phyloP scores from a whole-genome alignment of 2,329 filamentous ascomycete species.

The Trichoderma koningii region DNA sequence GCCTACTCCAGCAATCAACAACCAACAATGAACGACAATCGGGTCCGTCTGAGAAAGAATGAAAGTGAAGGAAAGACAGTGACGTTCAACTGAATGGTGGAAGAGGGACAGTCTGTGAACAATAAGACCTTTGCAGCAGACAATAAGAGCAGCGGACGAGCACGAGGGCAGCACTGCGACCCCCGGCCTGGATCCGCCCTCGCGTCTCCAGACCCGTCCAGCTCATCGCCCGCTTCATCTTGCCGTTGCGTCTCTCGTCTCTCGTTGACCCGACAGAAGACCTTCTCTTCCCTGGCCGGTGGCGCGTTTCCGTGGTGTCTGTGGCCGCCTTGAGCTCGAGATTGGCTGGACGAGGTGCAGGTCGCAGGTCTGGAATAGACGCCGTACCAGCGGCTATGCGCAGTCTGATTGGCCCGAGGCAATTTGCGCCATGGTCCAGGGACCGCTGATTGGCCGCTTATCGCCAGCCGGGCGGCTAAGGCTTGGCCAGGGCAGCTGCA shows the following conservation, averaged over 20 bases:
- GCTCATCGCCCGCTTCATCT: constrained; percentile 15
- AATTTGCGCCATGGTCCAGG: constrained; percentile 36
- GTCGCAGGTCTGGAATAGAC: constrained; percentile 38
- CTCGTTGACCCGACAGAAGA: constrained; percentile 2
- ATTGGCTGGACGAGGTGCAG: constrained; percentile 24
- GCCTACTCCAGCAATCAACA: constrained; percentile 16
- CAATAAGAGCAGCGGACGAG: constrained; percentile 17
- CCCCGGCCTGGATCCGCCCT: constrained; percentile 15
- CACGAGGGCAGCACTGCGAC: not conserved
- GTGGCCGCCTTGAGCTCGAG: constrained; percentile 18
- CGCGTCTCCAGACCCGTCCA: constrained; percentile 9
- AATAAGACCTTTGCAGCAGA: constrained; percentile 20
- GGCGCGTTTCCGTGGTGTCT: constrained; percentile 22
- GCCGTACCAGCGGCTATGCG: constrained; percentile 36
- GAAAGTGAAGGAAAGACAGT: constrained; percentile 2
- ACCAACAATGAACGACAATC: constrained; percentile 16
- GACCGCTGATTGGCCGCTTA: constrained; percentile 36
- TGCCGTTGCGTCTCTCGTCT: not conserved
- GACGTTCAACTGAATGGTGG: constrained; percentile 14
- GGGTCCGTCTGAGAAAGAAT: not conserved
- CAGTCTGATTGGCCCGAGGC: constrained; percentile 35
- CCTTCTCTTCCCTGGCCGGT: constrained; percentile 4
- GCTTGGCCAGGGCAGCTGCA: constrained; percentile 1
- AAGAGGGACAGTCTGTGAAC: constrained; percentile 29
- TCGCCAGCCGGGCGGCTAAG: constrained; percentile 28